Conservation (phyloP, 192 early-diverging fungal species). For the Coemansia sp. region DNA sequence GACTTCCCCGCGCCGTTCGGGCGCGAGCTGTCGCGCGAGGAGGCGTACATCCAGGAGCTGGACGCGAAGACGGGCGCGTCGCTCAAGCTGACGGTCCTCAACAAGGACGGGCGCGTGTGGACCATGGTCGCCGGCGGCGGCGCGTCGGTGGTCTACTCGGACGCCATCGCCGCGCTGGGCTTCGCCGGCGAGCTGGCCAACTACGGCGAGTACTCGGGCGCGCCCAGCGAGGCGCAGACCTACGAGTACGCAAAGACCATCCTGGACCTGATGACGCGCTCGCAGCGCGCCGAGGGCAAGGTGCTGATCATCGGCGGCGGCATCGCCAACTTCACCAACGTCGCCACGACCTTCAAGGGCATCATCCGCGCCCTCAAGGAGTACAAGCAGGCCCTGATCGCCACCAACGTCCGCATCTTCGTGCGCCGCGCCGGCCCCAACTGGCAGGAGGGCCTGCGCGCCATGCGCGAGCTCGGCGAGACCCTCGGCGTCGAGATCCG, state of each 20-base stretch:
- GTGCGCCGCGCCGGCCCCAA: slow-evolving; percentile 98
- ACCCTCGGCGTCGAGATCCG: slow-evolving; percentile 90
- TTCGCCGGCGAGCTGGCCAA: slow-evolving; percentile 94
- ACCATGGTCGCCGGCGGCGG: slow-evolving; percentile 99
- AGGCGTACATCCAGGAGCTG: slow-evolving; percentile 96
- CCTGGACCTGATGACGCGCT: slow-evolving; percentile 95
- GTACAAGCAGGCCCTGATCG: slow-evolving; percentile 84
- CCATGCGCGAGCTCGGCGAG: slow-evolving; percentile 91
- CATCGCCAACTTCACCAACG: slow-evolving; percentile 99
- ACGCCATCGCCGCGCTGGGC: slow-evolving; percentile 97
- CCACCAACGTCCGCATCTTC: slow-evolving; percentile 89
- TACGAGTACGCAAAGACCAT: slow-evolving; percentile 99
- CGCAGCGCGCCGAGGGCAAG: slow-evolving; percentile 84
- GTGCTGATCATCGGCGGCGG: slow-evolving; percentile 98
- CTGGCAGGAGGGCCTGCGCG: slow-evolving; percentile 97
- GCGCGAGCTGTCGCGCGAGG: slow-evolving; percentile 92
- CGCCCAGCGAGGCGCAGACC: slow-evolving; percentile 98
- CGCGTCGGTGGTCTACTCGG: slow-evolving; percentile 96
- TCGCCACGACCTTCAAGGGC: slow-evolving; percentile 98
- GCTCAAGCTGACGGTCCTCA: slow-evolving; percentile 96
- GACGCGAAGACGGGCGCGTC: slow-evolving; percentile 99
- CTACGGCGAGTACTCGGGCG: slow-evolving; percentile 99
- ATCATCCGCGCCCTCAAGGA: slow-evolving; percentile 92
- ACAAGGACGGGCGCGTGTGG: slow-evolving; percentile 95
- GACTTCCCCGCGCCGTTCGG: slow-evolving; percentile 98